Conservation (phyloP, 192 early-diverging fungal species). For the Powellomyces hirtus region DNA sequence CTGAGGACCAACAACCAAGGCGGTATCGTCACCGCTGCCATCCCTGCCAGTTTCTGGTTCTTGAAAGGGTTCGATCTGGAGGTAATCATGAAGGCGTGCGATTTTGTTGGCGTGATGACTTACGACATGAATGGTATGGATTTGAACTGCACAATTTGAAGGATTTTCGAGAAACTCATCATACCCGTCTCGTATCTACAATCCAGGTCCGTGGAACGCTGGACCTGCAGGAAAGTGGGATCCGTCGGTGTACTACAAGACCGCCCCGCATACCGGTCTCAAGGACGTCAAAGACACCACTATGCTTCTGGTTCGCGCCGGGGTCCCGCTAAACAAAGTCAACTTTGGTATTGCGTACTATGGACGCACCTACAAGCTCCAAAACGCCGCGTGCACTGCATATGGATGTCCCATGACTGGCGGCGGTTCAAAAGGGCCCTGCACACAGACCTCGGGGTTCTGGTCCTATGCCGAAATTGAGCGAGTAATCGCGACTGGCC, state of each 20-base stretch:
- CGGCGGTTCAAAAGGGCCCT: conserved; percentile 4
- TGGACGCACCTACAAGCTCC: conserved; percentile 28
- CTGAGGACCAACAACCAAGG: conserved; percentile 50
- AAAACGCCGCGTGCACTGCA: neutral
- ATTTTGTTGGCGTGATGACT: neutral
- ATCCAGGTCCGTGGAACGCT: conserved; percentile 65
- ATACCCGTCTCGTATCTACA: conserved; percentile 53
- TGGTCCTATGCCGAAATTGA: neutral
- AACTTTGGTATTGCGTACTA: conserved; percentile 63
- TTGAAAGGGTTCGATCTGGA: conserved; percentile 37
- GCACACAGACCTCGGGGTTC: neutral
- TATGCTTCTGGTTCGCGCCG: conserved; percentile 54
- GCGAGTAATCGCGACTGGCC: neutral
- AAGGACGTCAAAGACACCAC: conserved; percentile 42
- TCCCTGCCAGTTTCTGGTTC: conserved; percentile 49
- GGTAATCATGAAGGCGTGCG: neutral
- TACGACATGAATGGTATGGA: no score
- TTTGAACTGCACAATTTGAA: conserved; percentile 45
- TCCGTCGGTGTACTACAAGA: conserved; percentile 5
- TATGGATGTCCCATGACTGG: conserved; percentile 14
- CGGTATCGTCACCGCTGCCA: conserved; percentile 63
- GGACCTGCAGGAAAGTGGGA: neutral
- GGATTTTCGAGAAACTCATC: no score
- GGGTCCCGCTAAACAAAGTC: conserved; percentile 58
- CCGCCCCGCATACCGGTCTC: conserved; percentile 36